phyloP scores from a whole-genome alignment of 1,139 yeast species.

The Torulaspora globosa region DNA sequence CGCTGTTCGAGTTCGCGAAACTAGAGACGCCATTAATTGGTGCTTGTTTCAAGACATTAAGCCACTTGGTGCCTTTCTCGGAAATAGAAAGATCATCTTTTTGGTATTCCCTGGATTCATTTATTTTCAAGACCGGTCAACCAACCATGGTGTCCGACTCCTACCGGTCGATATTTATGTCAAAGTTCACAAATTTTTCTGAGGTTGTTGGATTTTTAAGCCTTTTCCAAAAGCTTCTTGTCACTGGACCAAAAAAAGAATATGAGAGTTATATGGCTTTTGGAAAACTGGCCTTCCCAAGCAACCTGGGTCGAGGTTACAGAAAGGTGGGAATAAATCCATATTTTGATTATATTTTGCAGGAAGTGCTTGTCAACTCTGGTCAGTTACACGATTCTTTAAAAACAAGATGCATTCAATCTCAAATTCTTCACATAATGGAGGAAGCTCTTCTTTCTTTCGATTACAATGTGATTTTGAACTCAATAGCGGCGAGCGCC shows the following conservation, averaged over 20 bases:
- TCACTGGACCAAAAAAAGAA: slow-evolving; percentile 43
- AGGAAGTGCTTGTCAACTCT: slow-evolving; percentile 58
- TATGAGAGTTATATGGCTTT: slow-evolving; percentile 29
- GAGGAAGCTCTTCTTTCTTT: slow-evolving; percentile 53
- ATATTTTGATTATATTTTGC: slow-evolving; percentile 65
- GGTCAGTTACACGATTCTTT: slow-evolving; percentile 26
- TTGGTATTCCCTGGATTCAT: slow-evolving; percentile 71
- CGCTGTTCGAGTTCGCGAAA: slow-evolving; percentile 46
- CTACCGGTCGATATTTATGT: slow-evolving; percentile 27
- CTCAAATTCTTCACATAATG: slow-evolving; percentile 50
- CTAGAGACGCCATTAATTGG: slow-evolving; percentile 54
- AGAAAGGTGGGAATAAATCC: slow-evolving; percentile 75
- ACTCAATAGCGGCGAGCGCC: slow-evolving; percentile 47
- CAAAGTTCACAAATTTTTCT: slow-evolving; percentile 41
- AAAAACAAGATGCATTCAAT: slow-evolving; percentile 50
- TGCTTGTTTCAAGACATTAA: slow-evolving; percentile 48
- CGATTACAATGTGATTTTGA: slow-evolving; percentile 58
- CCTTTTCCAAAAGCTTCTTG: slow-evolving; percentile 36
- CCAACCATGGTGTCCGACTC: slow-evolving; percentile 22
- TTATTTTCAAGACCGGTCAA: slow-evolving; percentile 51
- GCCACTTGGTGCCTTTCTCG: slow-evolving; percentile 49
- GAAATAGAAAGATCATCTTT: slow-evolving; percentile 46
- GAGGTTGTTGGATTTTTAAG: slow-evolving; percentile 60
- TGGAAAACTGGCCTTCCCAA: slow-evolving; percentile 54
- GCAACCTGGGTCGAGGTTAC: slow-evolving; percentile 56